These are phyloP conservation scores for Cytospora piceicola DNA, from an alignment of 2,329 filamentous ascomycete species.

Conservation along the genomic window DNA sequence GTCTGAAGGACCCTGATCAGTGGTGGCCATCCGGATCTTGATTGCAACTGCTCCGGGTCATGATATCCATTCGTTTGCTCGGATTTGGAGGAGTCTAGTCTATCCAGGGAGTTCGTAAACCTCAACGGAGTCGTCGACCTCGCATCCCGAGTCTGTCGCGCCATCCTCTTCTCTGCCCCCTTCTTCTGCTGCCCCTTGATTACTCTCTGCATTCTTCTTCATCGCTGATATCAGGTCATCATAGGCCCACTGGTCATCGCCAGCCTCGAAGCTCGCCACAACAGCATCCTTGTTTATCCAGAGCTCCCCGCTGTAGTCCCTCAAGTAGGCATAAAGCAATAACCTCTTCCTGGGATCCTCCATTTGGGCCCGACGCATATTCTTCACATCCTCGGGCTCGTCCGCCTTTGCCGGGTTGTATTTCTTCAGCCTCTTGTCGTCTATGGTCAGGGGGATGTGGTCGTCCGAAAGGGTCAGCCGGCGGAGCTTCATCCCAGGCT, in stretches of 20 bases:
- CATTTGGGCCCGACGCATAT: conserved; percentile 26
- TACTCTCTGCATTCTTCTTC: conserved; percentile 7
- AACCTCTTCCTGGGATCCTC: conserved; percentile 20
- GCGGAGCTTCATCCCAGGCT: conserved; percentile 17
- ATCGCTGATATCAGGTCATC: conserved; percentile 16
- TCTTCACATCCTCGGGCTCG: conserved; percentile 28
- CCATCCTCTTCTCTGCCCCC: background rate
- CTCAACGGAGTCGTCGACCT: background rate
- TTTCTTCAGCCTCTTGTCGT: conserved; percentile 19
- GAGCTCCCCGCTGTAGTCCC: conserved; percentile 29
- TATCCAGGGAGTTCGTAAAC: conserved; percentile 9
- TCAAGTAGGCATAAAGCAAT: conserved; percentile 26
- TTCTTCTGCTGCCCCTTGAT: background rate
- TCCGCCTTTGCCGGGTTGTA: conserved; percentile 25
- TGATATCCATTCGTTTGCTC: background rate
- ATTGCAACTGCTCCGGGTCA: background rate
- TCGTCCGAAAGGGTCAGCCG: conserved; percentile 18
- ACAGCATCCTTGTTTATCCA: conserved; percentile 32
- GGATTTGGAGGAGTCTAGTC: background rate
- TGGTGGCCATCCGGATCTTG: background rate
- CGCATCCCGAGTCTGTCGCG: background rate
- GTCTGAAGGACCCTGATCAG: background rate
- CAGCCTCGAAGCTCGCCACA: conserved; percentile 23
- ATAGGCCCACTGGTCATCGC: conserved; percentile 26
- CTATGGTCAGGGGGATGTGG: conserved; percentile 27